Evolutionary conservation across 441 rosid species (phyloP), one percentile per base, ranked within the genome.

Genomic region (Jatropha multifida): DNA sequence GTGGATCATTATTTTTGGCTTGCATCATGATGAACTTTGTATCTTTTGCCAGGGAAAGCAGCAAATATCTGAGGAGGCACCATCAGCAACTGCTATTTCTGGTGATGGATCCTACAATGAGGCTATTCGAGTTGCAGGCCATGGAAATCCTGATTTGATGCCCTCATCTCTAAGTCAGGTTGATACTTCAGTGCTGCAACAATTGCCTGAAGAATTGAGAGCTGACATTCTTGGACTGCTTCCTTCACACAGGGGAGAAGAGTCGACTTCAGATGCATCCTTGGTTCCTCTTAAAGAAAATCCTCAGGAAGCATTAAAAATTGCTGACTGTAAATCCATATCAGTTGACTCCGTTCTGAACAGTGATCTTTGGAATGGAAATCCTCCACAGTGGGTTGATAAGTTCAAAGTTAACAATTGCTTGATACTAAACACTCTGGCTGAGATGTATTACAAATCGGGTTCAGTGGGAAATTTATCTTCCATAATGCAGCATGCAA

Each of bases 111-210:
- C 82, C 70, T 66, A 69, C 76, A 83, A 61, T 75, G 78, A 51
- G 62, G 76, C 81, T 54, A 72, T 58, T 79, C 76, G 73, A 46
- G 58, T 51, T 51, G 54, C 61, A 9, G 71, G 69, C 74, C 77
- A 42, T 38, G 79, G 82, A 51, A 85, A 78, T 56, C 74, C 79
- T 76, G 94, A 87, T 82, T 76, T 89, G 72, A 80, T 95, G 89
- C 97, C 95, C 74, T 83, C 78, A 72, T 90, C 98, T 69, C 82
- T 95, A 69, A 93, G 94, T 82, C 99, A 95, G 84, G 78, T 95
- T 59, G 98, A 95, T 77, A 72, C 78, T 67, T 88, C 88, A 7
- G 97, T 93, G 76, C 82, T 93, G 76, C 94, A 90, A 77, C 89
- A 91, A 76, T 84, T 94, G 84, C 98, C 97, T 66, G 92, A 89